Evolutionary conservation across 1,284 basidiomycete genomes (phyloP).

Genomic region (Peniophora sp.): DNA sequence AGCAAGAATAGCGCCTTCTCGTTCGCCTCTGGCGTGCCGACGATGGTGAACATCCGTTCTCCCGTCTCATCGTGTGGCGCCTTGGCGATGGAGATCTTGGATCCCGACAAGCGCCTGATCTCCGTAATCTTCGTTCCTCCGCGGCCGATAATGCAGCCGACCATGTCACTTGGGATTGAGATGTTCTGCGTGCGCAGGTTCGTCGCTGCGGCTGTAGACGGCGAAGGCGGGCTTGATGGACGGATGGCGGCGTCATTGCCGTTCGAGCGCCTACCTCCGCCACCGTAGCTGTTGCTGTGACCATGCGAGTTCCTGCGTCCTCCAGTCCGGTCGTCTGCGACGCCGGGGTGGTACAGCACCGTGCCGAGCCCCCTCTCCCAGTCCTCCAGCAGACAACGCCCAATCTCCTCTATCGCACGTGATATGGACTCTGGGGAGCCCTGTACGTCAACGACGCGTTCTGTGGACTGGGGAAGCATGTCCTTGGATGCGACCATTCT

Average conservation of each 20-base stretch:
- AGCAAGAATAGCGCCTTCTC: constrained; percentile 96
- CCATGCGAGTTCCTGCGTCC: constrained; percentile 40
- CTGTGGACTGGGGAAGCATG: constrained; percentile 98
- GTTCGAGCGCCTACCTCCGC: constrained; percentile 44
- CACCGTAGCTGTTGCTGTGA: constrained; percentile 35
- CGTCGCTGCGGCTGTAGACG: constrained; percentile 35
- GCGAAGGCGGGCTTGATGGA: constrained; percentile 52
- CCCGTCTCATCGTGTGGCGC: constrained; percentile 97
- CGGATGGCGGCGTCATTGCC: constrained; percentile 44
- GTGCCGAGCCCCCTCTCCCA: constrained; percentile 93
- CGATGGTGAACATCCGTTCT: constrained; percentile 98
- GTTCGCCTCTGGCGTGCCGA: constrained; percentile 93
- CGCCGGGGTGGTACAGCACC: constrained; percentile 91
- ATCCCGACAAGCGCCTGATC: constrained; percentile 93
- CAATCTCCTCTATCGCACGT: constrained; percentile 90
- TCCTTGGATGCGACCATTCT: constrained; percentile 98
- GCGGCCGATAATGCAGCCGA: constrained; percentile 95
- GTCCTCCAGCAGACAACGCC: constrained; percentile 91
- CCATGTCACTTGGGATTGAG: constrained; percentile 98
- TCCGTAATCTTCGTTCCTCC: constrained; percentile 98
- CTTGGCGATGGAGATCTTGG: constrained; percentile 97
- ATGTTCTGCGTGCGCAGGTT: constrained; percentile 98
- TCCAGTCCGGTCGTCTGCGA: constrained; percentile 63
- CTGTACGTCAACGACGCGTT: constrained; percentile 96
- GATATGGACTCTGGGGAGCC: constrained; percentile 88